These are phyloP conservation scores for Falciphora oryzae DNA, from an alignment of 2,329 filamentous ascomycete species.

Conservation along the genomic window DNA sequence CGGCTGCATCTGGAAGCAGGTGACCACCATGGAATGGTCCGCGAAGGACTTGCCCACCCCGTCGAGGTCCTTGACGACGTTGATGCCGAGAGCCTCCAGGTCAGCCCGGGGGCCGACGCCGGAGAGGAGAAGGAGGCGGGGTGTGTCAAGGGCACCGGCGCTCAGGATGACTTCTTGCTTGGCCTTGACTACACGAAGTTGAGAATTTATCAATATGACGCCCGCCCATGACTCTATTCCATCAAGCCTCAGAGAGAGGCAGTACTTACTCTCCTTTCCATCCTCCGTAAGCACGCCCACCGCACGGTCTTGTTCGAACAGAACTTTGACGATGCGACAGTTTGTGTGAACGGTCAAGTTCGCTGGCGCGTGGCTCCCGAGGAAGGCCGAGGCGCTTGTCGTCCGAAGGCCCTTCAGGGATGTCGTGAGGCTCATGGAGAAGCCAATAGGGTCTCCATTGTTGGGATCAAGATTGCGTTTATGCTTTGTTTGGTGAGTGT, in stretches of 20 bases:
- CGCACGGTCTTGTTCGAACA: constrained; percentile 9
- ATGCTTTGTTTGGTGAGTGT: neutral
- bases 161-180: constrained; percentile 36
- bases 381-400: constrained; percentile 26
- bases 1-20: no score
- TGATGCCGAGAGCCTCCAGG: constrained; percentile 32
- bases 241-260: neutral
- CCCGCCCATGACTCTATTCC: neutral
- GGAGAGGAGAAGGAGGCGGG: constrained; percentile 38
- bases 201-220: constrained; percentile 4
- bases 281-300: constrained; percentile 7
- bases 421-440: constrained; percentile 16
- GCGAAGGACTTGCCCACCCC: constrained; percentile 35
- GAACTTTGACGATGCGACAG: constrained; percentile 28
- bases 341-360: constrained; percentile 28
- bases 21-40: constrained; percentile 22
- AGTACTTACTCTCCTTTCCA: no score
- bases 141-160: constrained; percentile 35
- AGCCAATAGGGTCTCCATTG: constrained; percentile 34
- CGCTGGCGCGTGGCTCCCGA: constrained; percentile 19
- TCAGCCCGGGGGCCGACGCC: constrained; percentile 38
- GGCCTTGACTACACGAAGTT: constrained; percentile 16
- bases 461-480: constrained; percentile 30
- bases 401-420: constrained; percentile 14
- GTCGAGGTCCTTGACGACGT: constrained; percentile 30